Percentiles rank a stretch among this genome's conserved stretches.
Evolutionary conservation across 768 basidiomycete species (phyloP).

Genomic region (Russula dissimulans): DNA sequence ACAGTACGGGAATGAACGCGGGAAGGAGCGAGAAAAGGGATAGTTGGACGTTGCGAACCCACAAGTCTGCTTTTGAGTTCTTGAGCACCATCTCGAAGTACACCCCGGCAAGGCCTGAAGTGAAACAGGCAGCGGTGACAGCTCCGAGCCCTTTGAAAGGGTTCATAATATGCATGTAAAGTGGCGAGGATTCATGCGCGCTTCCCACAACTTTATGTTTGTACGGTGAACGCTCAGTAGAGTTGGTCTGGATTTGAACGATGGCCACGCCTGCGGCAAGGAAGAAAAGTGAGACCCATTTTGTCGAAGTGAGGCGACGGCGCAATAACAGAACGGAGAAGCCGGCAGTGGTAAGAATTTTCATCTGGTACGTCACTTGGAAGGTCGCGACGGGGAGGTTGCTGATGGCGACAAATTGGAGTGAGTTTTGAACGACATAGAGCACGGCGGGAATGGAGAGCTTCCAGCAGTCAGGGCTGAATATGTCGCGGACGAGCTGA

Average conservation of each 20-base stretch:
- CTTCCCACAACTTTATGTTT: conserved; percentile 44
- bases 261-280: conserved; percentile 89
- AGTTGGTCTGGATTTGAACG: conserved; percentile 80
- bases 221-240: conserved; percentile 25
- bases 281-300: conserved; percentile 85
- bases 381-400: conserved; percentile 97
- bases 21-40: conserved; percentile 87
- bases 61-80: conserved; percentile 72
- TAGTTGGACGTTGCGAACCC: conserved; percentile 86
- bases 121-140: conserved; percentile 79
- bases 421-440: conserved; percentile 92
- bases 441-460: conserved; percentile 93
- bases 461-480: conserved; percentile 94
- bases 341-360: conserved; percentile 92
- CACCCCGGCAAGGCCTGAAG: conserved; percentile 83
- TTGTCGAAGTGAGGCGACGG: conserved; percentile 55
- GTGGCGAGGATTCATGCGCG: conserved; percentile 53
- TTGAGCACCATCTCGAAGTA: conserved; percentile 95
- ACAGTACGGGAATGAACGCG: conserved; percentile 74
- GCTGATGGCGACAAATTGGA: conserved; percentile 93
- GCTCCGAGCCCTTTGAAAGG: conserved; percentile 76
- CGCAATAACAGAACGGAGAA: conserved; percentile 83
- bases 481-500: conserved; percentile 61
- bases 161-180: conserved; percentile 66
- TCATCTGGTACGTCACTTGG: conserved; percentile 98